These are phyloP conservation scores for Citrus glauca DNA, from an alignment of 345 rosid species.

Conservation along the genomic window DNA sequence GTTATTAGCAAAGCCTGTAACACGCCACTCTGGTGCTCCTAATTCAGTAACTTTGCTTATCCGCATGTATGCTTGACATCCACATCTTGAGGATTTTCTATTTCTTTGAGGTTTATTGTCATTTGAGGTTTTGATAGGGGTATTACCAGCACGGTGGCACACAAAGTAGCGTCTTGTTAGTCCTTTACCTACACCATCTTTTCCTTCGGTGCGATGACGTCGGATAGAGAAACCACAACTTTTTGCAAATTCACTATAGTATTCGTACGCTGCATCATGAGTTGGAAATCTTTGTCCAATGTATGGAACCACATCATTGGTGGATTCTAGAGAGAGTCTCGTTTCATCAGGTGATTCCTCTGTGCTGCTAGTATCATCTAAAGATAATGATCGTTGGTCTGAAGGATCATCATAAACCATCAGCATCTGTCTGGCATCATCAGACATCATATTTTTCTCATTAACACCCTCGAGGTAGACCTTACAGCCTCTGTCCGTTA, in stretches of 20 bases:
- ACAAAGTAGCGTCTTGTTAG: slow-evolving; percentile 94
- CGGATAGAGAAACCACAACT: slow-evolving; percentile 92
- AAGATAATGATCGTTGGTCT: slow-evolving; percentile 74
- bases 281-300: slow-evolving; percentile 79
- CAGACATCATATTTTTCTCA: slow-evolving; percentile 53
- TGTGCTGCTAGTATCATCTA: slow-evolving; percentile 76
- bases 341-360: slow-evolving; percentile 84
- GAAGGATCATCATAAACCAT: slow-evolving; percentile 78
- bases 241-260: slow-evolving; percentile 80
- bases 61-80: slow-evolving; percentile 88
- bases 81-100: slow-evolving; percentile 86
- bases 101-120: slow-evolving; percentile 87
- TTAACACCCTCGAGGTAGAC: slow-evolving; percentile 19
- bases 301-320: slow-evolving; percentile 62
- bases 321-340: slow-evolving; percentile 65
- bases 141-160: slow-evolving; percentile 96
- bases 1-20: slow-evolving; percentile 84
- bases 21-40: slow-evolving; percentile 87
- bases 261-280: slow-evolving; percentile 92
- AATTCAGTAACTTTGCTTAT: slow-evolving; percentile 73
- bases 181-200: slow-evolving; percentile 95
- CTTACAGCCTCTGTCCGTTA: slow-evolving; percentile 16
- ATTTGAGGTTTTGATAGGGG: slow-evolving; percentile 67
- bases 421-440: slow-evolving; percentile 64
- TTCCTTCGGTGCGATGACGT: slow-evolving; percentile 94